phyloP scores from a whole-genome alignment of 768 basidiomycete species.

The Kondoa malvinella region DNA sequence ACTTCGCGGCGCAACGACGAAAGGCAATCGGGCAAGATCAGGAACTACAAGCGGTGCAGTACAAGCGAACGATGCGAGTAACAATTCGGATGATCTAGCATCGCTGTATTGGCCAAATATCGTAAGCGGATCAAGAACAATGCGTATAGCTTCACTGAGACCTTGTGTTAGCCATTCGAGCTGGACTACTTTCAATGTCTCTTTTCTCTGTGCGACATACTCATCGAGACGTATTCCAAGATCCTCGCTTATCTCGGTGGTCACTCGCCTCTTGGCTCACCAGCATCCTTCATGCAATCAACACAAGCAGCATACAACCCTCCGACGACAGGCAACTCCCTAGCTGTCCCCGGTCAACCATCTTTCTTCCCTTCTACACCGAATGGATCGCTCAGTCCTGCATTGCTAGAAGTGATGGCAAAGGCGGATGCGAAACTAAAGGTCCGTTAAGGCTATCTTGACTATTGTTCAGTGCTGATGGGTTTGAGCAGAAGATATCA shows the following conservation, averaged over 20 bases:
- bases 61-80: background rate
- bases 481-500: conserved; percentile 55
- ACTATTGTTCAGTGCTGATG: background rate
- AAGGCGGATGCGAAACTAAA: conserved; percentile 75
- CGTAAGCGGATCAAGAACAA: conserved; percentile 7
- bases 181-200: conserved; percentile 79
- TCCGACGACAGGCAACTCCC: background rate
- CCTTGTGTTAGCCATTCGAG: conserved; percentile 87
- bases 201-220: conserved; percentile 69
- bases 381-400: conserved; percentile 16
- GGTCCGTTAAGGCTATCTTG: conserved; percentile 15
- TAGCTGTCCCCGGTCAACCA: background rate
- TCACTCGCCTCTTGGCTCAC: background rate
- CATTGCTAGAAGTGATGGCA: conserved; percentile 47
- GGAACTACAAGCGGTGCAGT: background rate
- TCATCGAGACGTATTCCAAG: conserved; percentile 77
- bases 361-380: background rate
- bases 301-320: background rate
- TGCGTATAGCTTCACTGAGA: background rate
- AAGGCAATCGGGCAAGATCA: background rate
- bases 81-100: conserved; percentile 18
- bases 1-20: conserved; percentile 1
- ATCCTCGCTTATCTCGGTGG: conserved; percentile 54
- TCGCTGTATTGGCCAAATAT: conserved; percentile 22
- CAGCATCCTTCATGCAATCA: background rate